Base-by-base conservation (phyloP, 257 asterid species). In the Ocimum tenuiflorum region DNA sequence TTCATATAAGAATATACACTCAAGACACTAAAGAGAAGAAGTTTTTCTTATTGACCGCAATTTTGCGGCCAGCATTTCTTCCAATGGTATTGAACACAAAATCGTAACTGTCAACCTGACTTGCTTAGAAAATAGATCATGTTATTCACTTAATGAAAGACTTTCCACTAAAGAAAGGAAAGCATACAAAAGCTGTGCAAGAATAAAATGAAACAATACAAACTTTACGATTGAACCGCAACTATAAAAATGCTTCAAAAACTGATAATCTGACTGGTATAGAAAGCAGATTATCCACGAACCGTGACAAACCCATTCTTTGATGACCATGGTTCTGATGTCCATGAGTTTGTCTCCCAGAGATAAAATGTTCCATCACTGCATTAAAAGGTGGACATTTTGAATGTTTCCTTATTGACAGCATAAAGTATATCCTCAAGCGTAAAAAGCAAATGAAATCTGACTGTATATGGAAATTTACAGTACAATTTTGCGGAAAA, bases 301-400 rank as follows among this genome's bases (percentile, higher is more conserved):
- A 91, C 98, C 89, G 96, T 90, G 80, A 94, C 96, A 78, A 83
- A 77, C 57, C 97, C 99, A 77, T 79, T 79, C 45, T 87, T 78
- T 19, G 97, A 83, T 73, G 97, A 90, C 99, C 99, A 94, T 69
- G 86, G 86, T 73, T 88, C 95, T 57, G 99, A 94, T 72, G 96
- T 90, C 99, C 99, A 90, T 8, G 99, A 88, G 76, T 85, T 90
- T 56, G 96, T 94, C 81, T 94, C 99, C 99, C 97, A 94, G 48
- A 90, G 88, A 80, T 94, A 90, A 87, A 94, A 94, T 65, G 99
- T 84, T 31, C 95, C 95, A 80, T 94, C 96, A 67, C 97, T 91
- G 94, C 82, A 80, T 73, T 15, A 73, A 60, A 53, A 23, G 50
- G n/a, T 4, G 15, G 68, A 12, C 43, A 53, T 19, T 45, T 36